These are phyloP conservation scores for Phytophthora constricta DNA, from an alignment of 352 stramenopile genomes.

Conservation along the genomic window DNA sequence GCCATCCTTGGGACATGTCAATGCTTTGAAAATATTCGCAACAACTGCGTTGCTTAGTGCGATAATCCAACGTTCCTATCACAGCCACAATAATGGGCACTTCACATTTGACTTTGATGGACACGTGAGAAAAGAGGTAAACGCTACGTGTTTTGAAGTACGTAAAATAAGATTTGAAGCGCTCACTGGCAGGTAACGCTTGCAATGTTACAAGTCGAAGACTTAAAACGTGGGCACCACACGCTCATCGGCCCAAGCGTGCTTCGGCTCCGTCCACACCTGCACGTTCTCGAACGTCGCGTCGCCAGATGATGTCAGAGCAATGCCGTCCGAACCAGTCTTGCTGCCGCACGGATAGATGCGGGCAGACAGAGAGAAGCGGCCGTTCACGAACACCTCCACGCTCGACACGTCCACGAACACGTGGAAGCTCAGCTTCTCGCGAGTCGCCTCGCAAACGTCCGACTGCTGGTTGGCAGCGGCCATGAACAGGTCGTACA, in stretches of 20 bases:
- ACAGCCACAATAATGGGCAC: too few species aligned
- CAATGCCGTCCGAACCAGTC: slow-evolving; percentile 62
- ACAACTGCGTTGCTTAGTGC: too few species aligned
- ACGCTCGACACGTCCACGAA: slow-evolving; percentile 77
- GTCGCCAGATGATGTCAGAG: slow-evolving; percentile 46
- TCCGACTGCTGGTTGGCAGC: slow-evolving; percentile 12
- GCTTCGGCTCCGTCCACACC: slow-evolving; percentile 72
- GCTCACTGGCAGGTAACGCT: too few species aligned
- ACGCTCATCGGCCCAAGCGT: slow-evolving; percentile 59
- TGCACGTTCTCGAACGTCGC: slow-evolving; percentile 68
- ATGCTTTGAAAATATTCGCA: too few species aligned
- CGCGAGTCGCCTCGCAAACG: slow-evolving; percentile 44
- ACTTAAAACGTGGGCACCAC: slow-evolving; percentile 41
- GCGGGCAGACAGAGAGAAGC: slow-evolving; percentile 66
- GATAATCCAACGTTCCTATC: too few species aligned
- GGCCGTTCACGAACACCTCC: slow-evolving; percentile 77
- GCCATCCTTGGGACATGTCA: too few species aligned
- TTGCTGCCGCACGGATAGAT: slow-evolving; percentile 67
- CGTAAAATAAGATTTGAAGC: too few species aligned
- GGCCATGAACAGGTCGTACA: slow-evolving; percentile 56
- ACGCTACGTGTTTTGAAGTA: slow-evolving; percentile 15
- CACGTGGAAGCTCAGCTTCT: slow-evolving; percentile 64
- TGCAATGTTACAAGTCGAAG: background rate
- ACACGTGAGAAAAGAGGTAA: background rate
- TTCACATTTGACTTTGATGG: too few species aligned